Conservation (phyloP, 345 rosid genomes). For the Trapa bicornis region DNA sequence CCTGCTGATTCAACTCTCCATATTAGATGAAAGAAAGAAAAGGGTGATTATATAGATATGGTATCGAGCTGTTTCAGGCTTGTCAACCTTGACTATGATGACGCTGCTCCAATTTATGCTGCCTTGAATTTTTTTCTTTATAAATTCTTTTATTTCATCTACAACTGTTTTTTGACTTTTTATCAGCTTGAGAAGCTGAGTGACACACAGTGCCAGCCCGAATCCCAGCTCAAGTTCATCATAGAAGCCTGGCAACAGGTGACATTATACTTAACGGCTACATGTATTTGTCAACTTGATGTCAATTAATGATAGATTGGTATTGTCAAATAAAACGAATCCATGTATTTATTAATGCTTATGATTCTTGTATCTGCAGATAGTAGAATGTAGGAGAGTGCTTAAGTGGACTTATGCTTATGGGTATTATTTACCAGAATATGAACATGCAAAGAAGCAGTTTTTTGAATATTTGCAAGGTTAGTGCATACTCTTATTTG, state of each 20-base stretch:
- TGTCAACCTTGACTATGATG: background rate
- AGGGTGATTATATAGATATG: background rate
- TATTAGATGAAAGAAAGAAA: background rate
- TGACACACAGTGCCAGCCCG: slow-evolving; percentile 68
- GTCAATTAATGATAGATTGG: background rate
- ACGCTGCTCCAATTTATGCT: background rate
- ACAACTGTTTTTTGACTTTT: slow-evolving; percentile 6
- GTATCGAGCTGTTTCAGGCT: background rate
- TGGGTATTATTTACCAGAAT: slow-evolving; percentile 86
- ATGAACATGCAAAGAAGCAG: slow-evolving; percentile 71
- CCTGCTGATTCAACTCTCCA: background rate
- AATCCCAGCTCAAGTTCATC: slow-evolving; percentile 91
- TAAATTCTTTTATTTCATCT: background rate
- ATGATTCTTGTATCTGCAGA: slow-evolving; percentile 29
- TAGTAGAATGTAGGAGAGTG: slow-evolving; percentile 93
- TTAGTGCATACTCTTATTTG: slow-evolving; percentile 10
- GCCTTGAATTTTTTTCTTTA: background rate
- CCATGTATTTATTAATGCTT: too few species aligned
- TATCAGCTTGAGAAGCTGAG: slow-evolving; percentile 87
- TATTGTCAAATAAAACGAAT: background rate
- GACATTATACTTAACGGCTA: slow-evolving; percentile 6
- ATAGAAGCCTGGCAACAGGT: slow-evolving; percentile 99
- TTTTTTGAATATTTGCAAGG: slow-evolving; percentile 99
- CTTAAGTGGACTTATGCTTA: slow-evolving; percentile 98
- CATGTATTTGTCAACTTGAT: background rate